Evolutionary conservation across 2,329 filamentous ascomycete species (phyloP).

Genomic region (Hypoxylon sp.): DNA sequence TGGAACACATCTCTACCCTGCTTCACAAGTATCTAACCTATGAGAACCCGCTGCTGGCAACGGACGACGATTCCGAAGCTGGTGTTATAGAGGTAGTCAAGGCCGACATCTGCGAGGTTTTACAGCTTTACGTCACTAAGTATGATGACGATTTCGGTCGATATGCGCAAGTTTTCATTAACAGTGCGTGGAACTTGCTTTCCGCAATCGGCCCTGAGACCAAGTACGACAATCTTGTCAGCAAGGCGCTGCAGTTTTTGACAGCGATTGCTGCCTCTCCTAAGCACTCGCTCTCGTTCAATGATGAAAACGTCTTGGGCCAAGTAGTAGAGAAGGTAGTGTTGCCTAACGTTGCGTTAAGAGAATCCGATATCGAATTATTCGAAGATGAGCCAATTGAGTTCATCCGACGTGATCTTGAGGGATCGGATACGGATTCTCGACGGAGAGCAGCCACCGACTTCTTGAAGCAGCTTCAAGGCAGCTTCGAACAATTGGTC

Average conservation of each 20-base stretch:
- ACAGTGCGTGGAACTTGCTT: conserved; percentile 90
- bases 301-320: conserved; percentile 80
- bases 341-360: conserved; percentile 88
- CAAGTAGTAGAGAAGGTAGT: conserved; percentile 97
- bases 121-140: conserved; percentile 93
- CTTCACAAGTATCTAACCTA: conserved; percentile 95
- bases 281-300: conserved; percentile 86
- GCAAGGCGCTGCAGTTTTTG: conserved; percentile 93
- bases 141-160: conserved; percentile 93
- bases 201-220: conserved; percentile 88
- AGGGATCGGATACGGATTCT: conserved; percentile 96
- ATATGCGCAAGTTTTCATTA: conserved; percentile 86
- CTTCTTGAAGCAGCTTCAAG: conserved; percentile 89
- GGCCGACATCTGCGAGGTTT: conserved; percentile 90
- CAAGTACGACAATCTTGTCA: conserved; percentile 94
- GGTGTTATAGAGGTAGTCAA: conserved; percentile 88
- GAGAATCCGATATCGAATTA: conserved; percentile 93
- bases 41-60: conserved; percentile 84
- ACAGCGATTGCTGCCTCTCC: conserved; percentile 86
- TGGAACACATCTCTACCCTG: conserved; percentile 80
- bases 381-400: conserved; percentile 99
- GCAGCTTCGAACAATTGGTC: conserved; percentile 87
- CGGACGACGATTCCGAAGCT: conserved; percentile 89
- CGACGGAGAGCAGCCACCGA: conserved; percentile 92
- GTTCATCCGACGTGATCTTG: conserved; percentile 93